Percentiles rank a stretch among this genome's conserved stretches.
These are phyloP conservation scores for Leptodontidium sp. DNA, from an alignment of 2,329 filamentous ascomycete species.

Conservation along the genomic window DNA sequence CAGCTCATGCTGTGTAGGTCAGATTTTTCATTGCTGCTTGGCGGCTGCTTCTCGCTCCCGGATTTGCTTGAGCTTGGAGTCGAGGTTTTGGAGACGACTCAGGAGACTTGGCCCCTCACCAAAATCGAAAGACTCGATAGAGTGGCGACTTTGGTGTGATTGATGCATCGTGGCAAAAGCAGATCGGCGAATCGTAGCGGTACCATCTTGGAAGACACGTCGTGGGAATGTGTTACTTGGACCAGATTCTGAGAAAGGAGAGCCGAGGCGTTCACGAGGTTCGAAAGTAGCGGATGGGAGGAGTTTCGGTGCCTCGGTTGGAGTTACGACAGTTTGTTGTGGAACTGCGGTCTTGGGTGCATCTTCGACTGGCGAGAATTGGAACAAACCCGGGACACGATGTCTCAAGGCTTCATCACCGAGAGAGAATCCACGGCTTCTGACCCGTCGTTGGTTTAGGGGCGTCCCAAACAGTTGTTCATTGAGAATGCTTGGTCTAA, in stretches of 20 bases:
- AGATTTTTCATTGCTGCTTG: constrained; percentile 19
- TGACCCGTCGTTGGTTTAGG: constrained; percentile 42
- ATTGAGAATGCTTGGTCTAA: constrained; percentile 44
- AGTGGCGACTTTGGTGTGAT: constrained; percentile 48
- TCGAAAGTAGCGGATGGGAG: constrained; percentile 33
- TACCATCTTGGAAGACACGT: constrained; percentile 54
- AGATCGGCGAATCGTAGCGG: constrained; percentile 48
- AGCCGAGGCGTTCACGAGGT: constrained; percentile 58
- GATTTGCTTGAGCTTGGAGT: constrained; percentile 43
- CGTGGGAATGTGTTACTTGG: constrained; percentile 69
- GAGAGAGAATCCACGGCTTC: constrained; percentile 46
- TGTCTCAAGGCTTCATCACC: constrained; percentile 43
- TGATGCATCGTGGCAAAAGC: constrained; percentile 65
- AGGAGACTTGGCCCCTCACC: constrained; percentile 40
- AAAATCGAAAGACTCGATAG: constrained; percentile 47
- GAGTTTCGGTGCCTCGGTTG: constrained; percentile 21
- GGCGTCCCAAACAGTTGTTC: constrained; percentile 44
- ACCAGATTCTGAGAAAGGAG: constrained; percentile 61
- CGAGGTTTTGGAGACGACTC: constrained; percentile 41
- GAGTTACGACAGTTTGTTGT: neutral
- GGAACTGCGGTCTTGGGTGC: constrained; percentile 1
- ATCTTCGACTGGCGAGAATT: constrained; percentile 24
- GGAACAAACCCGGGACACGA: constrained; percentile 37
- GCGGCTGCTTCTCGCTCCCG: constrained; percentile 38
- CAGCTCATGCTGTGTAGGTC: constrained; percentile 3